Evolutionary conservation across 768 basidiomycete species (phyloP).

Genomic region (Pleurotus eryngii): DNA sequence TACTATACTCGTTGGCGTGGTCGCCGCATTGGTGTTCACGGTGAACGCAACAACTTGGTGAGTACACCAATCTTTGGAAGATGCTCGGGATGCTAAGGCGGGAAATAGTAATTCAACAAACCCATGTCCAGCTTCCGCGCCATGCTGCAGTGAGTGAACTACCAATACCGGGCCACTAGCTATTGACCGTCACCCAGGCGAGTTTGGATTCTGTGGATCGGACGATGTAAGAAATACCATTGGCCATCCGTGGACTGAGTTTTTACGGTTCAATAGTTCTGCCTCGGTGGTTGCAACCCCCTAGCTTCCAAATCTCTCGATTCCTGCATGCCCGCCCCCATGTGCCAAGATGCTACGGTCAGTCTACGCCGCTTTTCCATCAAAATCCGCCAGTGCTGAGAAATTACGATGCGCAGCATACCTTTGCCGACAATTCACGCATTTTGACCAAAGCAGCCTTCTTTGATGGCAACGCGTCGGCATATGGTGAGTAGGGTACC

Average conservation of each 20-base stretch:
- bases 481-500: conserved; percentile 45
- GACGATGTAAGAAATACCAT: conserved; percentile 32
- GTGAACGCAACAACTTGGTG: conserved; percentile 1
- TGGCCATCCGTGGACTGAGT: conserved; percentile 2
- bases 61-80: not conserved
- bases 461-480: conserved; percentile 72
- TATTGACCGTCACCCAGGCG: conserved; percentile 27
- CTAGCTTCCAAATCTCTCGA: conserved; percentile 56
- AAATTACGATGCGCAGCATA: conserved; percentile 37
- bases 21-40: not conserved
- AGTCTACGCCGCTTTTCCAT: conserved; percentile 15
- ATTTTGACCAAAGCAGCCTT: conserved; percentile 62
- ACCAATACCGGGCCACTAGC: not conserved
- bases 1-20: not conserved
- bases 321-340: conserved; percentile 70
- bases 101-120: conserved; percentile 37
- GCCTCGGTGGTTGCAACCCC: conserved; percentile 86
- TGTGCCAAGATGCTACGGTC: conserved; percentile 65
- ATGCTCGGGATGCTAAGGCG: too few species aligned
- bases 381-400: not conserved
- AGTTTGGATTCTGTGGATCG: conserved; percentile 53
- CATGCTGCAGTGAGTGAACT: conserved; percentile 48
- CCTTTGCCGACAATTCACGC: conserved; percentile 62
- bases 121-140: conserved; percentile 40
- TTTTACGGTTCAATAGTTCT: conserved; percentile 46